Evolutionary conservation across 2,329 filamentous ascomycete genomes (phyloP).

Genomic region (Neurospora crassa): DNA sequence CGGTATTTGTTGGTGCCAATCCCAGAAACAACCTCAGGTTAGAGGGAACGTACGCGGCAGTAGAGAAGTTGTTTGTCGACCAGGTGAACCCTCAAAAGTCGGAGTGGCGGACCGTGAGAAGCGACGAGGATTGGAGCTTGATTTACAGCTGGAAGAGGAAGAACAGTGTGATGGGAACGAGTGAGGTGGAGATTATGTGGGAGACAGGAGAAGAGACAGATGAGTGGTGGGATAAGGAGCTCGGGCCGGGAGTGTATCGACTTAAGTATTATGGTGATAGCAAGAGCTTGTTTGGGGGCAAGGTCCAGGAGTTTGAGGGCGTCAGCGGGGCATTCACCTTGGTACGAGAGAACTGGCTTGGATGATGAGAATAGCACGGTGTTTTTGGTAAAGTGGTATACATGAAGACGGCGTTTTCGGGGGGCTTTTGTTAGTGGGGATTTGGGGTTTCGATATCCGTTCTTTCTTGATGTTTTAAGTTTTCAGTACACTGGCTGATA

Average conservation of each 20-base stretch:
- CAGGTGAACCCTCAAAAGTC: neutral
- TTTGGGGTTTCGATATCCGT: neutral
- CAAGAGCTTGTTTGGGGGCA: slow-evolving; percentile 50
- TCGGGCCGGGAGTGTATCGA: slow-evolving; percentile 56
- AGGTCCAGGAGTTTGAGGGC: slow-evolving; percentile 60
- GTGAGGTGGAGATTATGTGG: slow-evolving; percentile 73
- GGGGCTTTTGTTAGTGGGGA: neutral
- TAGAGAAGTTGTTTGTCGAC: slow-evolving; percentile 49
- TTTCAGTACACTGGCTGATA: neutral
- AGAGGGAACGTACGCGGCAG: slow-evolving; percentile 65
- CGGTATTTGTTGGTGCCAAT: slow-evolving; percentile 75
- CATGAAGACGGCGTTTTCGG: neutral
- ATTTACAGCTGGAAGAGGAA: slow-evolving; percentile 72
- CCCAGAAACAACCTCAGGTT: slow-evolving; percentile 79
- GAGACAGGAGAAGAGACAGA: slow-evolving; percentile 53
- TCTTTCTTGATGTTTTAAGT: neutral
- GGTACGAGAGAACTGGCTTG: slow-evolving; percentile 6
- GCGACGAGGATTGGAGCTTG: slow-evolving; percentile 76
- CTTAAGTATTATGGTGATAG: slow-evolving; percentile 78
- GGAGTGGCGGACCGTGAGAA: slow-evolving; percentile 57
- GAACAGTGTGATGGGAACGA: slow-evolving; percentile 59
- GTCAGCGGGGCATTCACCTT: slow-evolving; percentile 46
- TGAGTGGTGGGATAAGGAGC: slow-evolving; percentile 31
- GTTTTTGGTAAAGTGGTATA: neutral
- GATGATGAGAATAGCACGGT: neutral